Evolutionary conservation across 768 basidiomycete species (phyloP).

Genomic region (Crassisporium funariophilum): DNA sequence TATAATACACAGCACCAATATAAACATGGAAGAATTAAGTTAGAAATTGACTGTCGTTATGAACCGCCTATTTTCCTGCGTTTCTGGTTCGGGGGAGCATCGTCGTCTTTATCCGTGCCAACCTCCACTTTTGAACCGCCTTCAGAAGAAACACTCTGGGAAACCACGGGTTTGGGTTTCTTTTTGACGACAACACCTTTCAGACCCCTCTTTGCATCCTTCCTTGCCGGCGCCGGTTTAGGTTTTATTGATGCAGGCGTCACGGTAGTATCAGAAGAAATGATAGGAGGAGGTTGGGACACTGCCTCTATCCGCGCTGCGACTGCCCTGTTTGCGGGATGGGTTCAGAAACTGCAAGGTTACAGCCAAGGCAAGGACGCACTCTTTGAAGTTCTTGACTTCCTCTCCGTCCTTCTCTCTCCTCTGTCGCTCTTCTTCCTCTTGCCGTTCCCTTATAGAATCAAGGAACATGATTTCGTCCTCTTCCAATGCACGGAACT

Average conservation of each 20-base stretch:
- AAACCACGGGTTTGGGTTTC: conserved; percentile 46
- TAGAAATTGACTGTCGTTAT: conserved; percentile 15
- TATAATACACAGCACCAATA: not conserved
- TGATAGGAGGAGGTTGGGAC: conserved; percentile 45
- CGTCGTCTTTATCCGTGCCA: conserved; percentile 23
- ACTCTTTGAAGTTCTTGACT: conserved; percentile 80
- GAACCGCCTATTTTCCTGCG: conserved; percentile 53
- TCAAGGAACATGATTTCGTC: conserved; percentile 91
- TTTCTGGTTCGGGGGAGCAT: conserved; percentile 49
- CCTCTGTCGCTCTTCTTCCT: conserved; percentile 74
- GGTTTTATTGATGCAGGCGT: conserved; percentile 29
- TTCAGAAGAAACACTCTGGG: conserved; percentile 16
- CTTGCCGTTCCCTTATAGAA: conserved; percentile 74
- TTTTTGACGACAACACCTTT: conserved; percentile 86
- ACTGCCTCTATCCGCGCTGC: conserved; percentile 65
- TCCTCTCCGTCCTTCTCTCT: conserved; percentile 79
- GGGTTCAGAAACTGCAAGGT: too few species aligned
- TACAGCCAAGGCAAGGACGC: too few species aligned
- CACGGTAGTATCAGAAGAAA: conserved; percentile 29
- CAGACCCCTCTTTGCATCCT: conserved; percentile 64
- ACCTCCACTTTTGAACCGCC: conserved; percentile 15
- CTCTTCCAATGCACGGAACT: conserved; percentile 87
- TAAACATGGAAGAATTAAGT: not conserved
- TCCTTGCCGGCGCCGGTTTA: conserved; percentile 48
- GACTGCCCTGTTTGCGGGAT: conserved; percentile 60